phyloP scores from a whole-genome alignment of 2,329 filamentous ascomycete species.

The Nemania bipapillata region DNA sequence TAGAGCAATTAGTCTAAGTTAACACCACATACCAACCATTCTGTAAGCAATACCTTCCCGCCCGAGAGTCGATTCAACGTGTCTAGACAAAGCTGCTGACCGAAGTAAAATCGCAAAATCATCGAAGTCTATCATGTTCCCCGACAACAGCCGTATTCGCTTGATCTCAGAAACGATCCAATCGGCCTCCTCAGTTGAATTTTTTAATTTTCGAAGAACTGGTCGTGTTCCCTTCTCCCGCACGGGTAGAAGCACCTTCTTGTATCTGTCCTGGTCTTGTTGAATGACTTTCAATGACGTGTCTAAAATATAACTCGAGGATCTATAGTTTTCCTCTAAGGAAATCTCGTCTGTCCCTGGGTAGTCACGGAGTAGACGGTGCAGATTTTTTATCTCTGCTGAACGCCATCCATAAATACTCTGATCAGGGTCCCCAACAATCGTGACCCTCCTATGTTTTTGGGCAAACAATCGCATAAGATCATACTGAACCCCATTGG shows the following conservation, averaged over 20 bases:
- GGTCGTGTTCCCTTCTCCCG: slow-evolving; percentile 83
- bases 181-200: slow-evolving; percentile 76
- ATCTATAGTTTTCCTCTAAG: slow-evolving; percentile 93
- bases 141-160: slow-evolving; percentile 75
- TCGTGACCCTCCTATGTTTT: slow-evolving; percentile 78
- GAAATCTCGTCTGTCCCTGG: slow-evolving; percentile 82
- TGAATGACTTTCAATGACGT: slow-evolving; percentile 88
- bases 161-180: slow-evolving; percentile 91
- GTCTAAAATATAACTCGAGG: slow-evolving; percentile 83
- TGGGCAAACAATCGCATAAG: slow-evolving; percentile 89
- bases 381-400: slow-evolving; percentile 89
- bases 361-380: slow-evolving; percentile 79
- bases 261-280: slow-evolving; percentile 82
- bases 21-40: slow-evolving; percentile 75
- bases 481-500: slow-evolving; percentile 93
- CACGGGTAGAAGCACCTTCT: slow-evolving; percentile 81
- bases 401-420: slow-evolving; percentile 97
- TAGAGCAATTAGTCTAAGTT: neutral
- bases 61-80: slow-evolving; percentile 85
- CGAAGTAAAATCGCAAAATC: slow-evolving; percentile 91
- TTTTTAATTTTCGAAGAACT: slow-evolving; percentile 79
- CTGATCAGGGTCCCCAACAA: slow-evolving; percentile 96
- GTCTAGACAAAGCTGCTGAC: slow-evolving; percentile 81
- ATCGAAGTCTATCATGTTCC: slow-evolving; percentile 74
- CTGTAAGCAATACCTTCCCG: slow-evolving; percentile 85